phyloP scores from a whole-genome alignment of 495 filamentous ascomycete species.

The Podospora fimiseda region DNA sequence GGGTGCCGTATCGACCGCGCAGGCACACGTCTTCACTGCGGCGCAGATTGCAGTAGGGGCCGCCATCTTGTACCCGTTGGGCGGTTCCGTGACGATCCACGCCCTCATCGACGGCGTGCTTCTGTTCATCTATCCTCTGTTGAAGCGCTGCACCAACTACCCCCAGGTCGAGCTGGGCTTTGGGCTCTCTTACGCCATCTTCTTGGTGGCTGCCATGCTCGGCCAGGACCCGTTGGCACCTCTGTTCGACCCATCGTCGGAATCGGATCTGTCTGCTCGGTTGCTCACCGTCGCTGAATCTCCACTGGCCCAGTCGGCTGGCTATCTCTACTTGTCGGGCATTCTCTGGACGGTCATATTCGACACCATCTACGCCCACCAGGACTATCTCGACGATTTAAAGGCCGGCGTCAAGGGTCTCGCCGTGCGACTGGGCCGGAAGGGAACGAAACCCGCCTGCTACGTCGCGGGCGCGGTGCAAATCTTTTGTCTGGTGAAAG shows the following conservation, averaged over 20 bases:
- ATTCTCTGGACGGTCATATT: conserved; percentile 26
- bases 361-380: conserved; percentile 30
- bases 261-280: neutral
- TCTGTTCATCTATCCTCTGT: conserved; percentile 15
- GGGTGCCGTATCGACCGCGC: conserved; percentile 32
- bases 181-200: conserved; percentile 13
- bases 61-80: conserved; percentile 1
- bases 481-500: conserved; percentile 3
- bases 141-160: conserved; percentile 20
- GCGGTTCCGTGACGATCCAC: neutral
- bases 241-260: conserved; percentile 6
- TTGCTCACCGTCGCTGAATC: neutral
- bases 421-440: neutral
- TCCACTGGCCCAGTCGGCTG: conserved; percentile 17
- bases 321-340: conserved; percentile 13
- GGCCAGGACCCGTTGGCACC: conserved; percentile 10
- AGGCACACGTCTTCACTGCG: conserved; percentile 29
- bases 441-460: conserved; percentile 4
- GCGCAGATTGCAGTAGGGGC: conserved; percentile 11
- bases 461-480: conserved; percentile 4
- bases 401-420: conserved; percentile 22
- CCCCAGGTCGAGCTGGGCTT: conserved; percentile 17
- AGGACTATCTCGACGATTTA: conserved; percentile 24
- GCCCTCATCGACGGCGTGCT: neutral
- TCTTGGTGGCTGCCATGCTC: conserved; percentile 7